phyloP scores from a whole-genome alignment of 352 stramenopile species.

The Globisporangium spinosum region DNA sequence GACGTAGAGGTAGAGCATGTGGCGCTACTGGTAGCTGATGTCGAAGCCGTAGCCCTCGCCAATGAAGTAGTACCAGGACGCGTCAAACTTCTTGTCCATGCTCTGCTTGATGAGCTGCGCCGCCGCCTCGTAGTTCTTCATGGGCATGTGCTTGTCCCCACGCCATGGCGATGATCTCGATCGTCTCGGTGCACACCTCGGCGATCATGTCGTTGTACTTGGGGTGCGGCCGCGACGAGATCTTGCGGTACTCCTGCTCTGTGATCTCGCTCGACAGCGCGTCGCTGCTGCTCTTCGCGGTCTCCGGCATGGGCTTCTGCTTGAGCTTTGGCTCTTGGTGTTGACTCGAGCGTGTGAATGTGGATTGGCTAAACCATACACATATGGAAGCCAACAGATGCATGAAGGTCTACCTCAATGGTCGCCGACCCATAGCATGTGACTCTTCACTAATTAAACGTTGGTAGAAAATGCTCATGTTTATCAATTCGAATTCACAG shows the following conservation, averaged over 20 bases:
- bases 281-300: conserved; percentile 33
- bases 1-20: conserved; percentile 95
- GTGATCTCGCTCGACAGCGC: conserved; percentile 41
- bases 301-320: conserved; percentile 43
- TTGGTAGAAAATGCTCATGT: too few species aligned
- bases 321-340: not conserved
- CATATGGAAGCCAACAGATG: too few species aligned
- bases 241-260: conserved; percentile 80
- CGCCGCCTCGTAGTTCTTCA: conserved; percentile 93
- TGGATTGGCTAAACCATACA: not conserved
- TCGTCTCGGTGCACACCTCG: conserved; percentile 92
- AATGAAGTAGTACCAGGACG: conserved; percentile 95
- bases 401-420: not conserved
- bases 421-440: not conserved
- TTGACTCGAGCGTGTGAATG: not conserved
- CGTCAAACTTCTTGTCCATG: conserved; percentile 97
- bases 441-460: too few species aligned
- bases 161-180: conserved; percentile 96
- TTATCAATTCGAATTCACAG: too few species aligned
- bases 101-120: conserved; percentile 94
- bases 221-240: conserved; percentile 74
- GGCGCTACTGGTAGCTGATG: conserved; percentile 94
- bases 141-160: conserved; percentile 93
- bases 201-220: conserved; percentile 90
- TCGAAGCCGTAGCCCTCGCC: conserved; percentile 96